Base-by-base conservation (phyloP, 306 rosid species). In the Pterocarpus santalinus region DNA sequence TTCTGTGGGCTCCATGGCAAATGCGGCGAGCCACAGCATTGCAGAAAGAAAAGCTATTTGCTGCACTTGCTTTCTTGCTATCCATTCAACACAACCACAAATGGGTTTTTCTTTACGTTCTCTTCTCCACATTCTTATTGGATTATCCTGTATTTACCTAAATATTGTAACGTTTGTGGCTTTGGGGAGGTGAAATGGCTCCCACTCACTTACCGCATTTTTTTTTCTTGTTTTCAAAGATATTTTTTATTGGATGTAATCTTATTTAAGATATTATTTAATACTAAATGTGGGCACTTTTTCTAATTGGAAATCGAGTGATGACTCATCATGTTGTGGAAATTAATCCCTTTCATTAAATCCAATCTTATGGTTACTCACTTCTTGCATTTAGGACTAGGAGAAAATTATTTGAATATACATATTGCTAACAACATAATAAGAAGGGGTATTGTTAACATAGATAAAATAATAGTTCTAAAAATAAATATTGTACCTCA, bases 11-110 rank as follows among this genome's bases (percentile, higher is more conserved):
- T 46, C 92, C 89, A 78, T 32, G 5, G n/a, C 75, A 72, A 89
- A 87, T 87, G 93, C 92, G 97, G 94, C 92, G 93, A 87, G 87
- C 89, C 89, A 90, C 90, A 83, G 91, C 90, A 79, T 81, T 44
- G 75, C 67, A 53, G 46, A 80, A 76, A 61, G 49, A 76, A 73
- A 82, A 38, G 12, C 63, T 41, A 38, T 30, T n/a, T 38, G 8
- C 35, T 82, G 66, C 78, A 73, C 61, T 78, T 68, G 69, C 77
- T 69, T 63, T n/a, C 63, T 72, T 64, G 11, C 49, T 52, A 16
- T 63, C 70, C 65, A 32, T 28, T 5, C 44, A 49, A 5, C 69
- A 57, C 72, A 34, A 36, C 28, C 61, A 55, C 32, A n/a, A n/a
- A 55, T 55, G 55, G 33, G 60, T 39, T 4, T 47, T 22, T 46